Conservation (phyloP, 345 rosid species). For the Salix viminalis region DNA sequence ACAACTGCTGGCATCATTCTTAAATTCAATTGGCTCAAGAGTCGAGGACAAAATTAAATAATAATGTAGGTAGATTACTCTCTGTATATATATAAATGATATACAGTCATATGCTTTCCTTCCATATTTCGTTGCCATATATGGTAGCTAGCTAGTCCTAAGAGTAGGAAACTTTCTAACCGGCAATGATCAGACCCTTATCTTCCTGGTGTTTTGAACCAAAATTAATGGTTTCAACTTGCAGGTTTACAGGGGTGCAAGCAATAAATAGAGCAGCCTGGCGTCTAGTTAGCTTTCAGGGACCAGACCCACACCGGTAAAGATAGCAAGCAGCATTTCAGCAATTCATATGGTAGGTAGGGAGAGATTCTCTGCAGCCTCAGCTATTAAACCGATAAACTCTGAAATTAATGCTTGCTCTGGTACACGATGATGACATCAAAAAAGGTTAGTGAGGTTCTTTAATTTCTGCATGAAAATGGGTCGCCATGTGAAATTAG, state of each 20-base stretch:
- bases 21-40: background rate
- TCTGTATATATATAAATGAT: no score
- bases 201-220: conserved; percentile 7
- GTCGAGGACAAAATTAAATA: background rate
- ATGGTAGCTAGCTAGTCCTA: background rate
- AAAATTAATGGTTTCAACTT: background rate
- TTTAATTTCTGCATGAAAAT: background rate
- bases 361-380: background rate
- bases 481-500: background rate
- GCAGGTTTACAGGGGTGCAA: background rate
- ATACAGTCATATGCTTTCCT: background rate
- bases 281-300: background rate
- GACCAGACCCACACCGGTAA: background rate
- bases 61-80: background rate
- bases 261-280: background rate
- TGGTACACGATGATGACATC: background rate
- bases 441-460: background rate
- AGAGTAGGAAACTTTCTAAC: background rate
- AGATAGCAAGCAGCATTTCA: background rate
- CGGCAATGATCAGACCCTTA: background rate
- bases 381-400: background rate
- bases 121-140: background rate
- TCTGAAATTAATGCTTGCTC: background rate
- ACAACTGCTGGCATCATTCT: conserved; percentile 3
- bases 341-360: background rate